Evolutionary conservation across 139 green algal species (phyloP).

Genomic region (Chlorella sp.): DNA sequence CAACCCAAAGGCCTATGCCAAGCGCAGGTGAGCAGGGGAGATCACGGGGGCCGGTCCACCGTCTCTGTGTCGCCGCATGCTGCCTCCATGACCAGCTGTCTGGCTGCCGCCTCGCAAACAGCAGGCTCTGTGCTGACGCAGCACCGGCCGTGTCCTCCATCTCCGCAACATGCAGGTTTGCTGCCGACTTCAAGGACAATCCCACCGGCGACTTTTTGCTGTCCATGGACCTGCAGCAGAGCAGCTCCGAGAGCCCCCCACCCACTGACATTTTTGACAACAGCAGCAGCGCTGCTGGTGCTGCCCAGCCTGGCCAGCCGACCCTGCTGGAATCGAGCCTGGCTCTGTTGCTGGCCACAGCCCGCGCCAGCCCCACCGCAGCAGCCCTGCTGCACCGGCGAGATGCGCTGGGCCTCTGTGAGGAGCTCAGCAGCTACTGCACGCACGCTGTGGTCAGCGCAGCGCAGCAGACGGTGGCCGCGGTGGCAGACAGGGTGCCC

Average conservation of each 20-base stretch:
- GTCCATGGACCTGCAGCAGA: conserved; percentile 21
- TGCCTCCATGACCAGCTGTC: too few relatives aligned
- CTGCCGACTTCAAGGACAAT: conserved; percentile 48
- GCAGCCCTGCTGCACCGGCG: conserved; percentile 18
- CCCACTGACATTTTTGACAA: background rate
- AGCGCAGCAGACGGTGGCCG: conserved; percentile 4
- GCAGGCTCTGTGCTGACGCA: too few relatives aligned
- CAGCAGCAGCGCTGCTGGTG: background rate
- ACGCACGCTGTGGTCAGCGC: conserved; percentile 22
- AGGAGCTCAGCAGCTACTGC: conserved; percentile 18
- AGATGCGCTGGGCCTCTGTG: background rate
- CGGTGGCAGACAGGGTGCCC: background rate
- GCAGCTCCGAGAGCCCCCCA: background rate
- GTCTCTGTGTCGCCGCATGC: too few relatives aligned
- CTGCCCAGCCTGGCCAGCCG: background rate
- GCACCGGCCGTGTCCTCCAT: too few relatives aligned
- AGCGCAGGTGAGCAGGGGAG: conserved; percentile 33
- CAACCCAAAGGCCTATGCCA: conserved; percentile 23
- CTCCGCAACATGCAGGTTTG: too few relatives aligned
- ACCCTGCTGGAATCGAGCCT: conserved; percentile 26
- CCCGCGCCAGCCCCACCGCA: background rate
- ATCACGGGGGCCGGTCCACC: too few relatives aligned
- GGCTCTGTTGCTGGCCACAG: background rate
- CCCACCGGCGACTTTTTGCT: conserved; percentile 46
- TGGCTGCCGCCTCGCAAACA: too few relatives aligned